Evolutionary conservation across 108 stramenopile species (phyloP).

Genomic region (Cylindrotheca fusiformis): DNA sequence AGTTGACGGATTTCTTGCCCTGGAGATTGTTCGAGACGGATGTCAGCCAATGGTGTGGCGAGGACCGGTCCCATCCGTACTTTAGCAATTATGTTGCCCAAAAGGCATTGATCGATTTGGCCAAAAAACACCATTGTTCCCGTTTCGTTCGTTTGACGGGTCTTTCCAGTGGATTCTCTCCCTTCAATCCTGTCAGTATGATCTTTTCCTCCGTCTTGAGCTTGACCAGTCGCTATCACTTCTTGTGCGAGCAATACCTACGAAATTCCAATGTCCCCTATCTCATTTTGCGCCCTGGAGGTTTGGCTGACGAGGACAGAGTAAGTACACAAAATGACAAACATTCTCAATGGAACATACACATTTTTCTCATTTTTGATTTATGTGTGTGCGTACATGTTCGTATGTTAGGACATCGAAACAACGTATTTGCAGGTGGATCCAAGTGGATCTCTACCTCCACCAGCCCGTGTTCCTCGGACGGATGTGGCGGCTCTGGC

Average conservation of each 20-base stretch:
- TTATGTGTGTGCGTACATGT: neutral
- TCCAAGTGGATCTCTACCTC: constrained; percentile 41
- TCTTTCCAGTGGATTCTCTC: constrained; percentile 38
- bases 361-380: too few relatives aligned
- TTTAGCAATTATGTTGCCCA: constrained; percentile 53
- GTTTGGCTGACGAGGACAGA: constrained; percentile 57
- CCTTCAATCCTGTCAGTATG: constrained; percentile 13
- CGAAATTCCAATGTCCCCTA: constrained; percentile 52
- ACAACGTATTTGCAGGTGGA: constrained; percentile 59
- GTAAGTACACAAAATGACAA: too few relatives aligned
- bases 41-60: constrained; percentile 66
- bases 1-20: constrained; percentile 47
- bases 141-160: constrained; percentile 73
- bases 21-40: constrained; percentile 41
- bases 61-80: constrained; percentile 62
- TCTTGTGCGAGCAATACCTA: constrained; percentile 55
- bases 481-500: constrained; percentile 74
- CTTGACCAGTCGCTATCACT: constrained; percentile 46
- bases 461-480: constrained; percentile 49
- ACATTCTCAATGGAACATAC: too few relatives aligned
- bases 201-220: constrained; percentile 15
- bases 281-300: constrained; percentile 63
- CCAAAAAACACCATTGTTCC: constrained; percentile 29
- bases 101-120: constrained; percentile 12
- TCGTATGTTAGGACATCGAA: constrained; percentile 51